These are phyloP conservation scores for Larix kaempferi DNA, from an alignment of 75 land plant genomes.

Conservation along the genomic window DNA sequence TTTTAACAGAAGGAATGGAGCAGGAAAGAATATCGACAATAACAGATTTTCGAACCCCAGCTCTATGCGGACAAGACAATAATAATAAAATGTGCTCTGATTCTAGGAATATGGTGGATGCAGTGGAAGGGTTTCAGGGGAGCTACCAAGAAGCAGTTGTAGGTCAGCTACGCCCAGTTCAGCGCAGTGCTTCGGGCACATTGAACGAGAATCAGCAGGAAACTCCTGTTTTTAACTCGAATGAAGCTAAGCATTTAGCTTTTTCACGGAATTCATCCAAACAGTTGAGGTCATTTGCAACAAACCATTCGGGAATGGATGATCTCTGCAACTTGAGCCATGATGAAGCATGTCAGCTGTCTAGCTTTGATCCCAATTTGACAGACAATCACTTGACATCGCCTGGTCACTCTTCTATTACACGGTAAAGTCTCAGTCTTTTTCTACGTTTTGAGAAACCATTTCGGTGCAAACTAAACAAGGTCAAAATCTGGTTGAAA, in stretches of 20 bases:
- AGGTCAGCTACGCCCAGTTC: neutral
- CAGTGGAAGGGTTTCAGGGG: neutral
- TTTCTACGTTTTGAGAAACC: neutral
- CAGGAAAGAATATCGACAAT: neutral
- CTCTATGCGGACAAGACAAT: no score
- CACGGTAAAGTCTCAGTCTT: neutral
- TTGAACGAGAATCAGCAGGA: neutral
- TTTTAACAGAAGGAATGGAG: neutral
- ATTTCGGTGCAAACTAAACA: no score
- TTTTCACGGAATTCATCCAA: neutral
- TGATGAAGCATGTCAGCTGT: neutral
- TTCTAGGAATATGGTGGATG: neutral
- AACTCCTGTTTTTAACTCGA: neutral
- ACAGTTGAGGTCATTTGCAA: neutral
- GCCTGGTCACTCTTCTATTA: conserved; percentile 1
- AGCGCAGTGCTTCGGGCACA: neutral
- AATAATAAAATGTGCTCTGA: neutral
- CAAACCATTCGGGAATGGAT: neutral
- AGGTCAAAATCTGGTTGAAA: no score
- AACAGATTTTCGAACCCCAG: neutral
- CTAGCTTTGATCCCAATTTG: neutral
- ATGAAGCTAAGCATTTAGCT: neutral
- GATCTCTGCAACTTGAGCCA: conserved; percentile 1
- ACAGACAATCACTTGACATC: neutral
- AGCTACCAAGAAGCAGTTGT: conserved; percentile 2